Percentiles rank a stretch among this genome's conserved stretches.
Evolutionary conservation across 2,329 filamentous ascomycete species (phyloP).

Genomic region (Graphilbum fragrans): DNA sequence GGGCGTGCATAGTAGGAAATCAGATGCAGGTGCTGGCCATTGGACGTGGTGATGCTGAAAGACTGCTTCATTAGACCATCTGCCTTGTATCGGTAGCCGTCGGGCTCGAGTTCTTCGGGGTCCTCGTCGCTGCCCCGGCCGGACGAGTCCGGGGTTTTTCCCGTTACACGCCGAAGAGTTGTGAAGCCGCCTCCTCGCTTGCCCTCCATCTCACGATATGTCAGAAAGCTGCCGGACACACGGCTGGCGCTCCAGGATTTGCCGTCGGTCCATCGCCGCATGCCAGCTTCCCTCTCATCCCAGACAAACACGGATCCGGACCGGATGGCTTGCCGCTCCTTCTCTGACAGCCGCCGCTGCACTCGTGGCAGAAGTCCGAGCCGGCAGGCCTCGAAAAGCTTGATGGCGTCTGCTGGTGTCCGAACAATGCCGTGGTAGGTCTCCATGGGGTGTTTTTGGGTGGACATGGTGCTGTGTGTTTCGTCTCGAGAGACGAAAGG

Average conservation of each 20-base stretch:
- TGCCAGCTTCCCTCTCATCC: constrained; percentile 96
- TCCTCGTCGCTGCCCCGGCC: constrained; percentile 74
- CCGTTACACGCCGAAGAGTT: constrained; percentile 41
- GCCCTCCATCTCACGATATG: constrained; percentile 97
- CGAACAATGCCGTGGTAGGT: constrained; percentile 92
- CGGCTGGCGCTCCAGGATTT: constrained; percentile 98
- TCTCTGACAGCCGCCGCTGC: constrained; percentile 86
- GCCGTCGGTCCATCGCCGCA: constrained; percentile 96
- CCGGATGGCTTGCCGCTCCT: constrained; percentile 90
- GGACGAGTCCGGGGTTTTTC: constrained; percentile 69
- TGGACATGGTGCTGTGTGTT: constrained; percentile 14
- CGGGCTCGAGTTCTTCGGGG: constrained; percentile 71
- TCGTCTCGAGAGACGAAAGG: too few relatives aligned
- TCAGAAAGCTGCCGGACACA: constrained; percentile 93
- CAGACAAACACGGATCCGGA: constrained; percentile 99
- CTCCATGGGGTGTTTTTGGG: constrained; percentile 52
- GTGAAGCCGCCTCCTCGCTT: constrained; percentile 75
- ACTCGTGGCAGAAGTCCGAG: constrained; percentile 82
- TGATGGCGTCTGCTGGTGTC: constrained; percentile 93
- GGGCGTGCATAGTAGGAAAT: constrained; percentile 94
- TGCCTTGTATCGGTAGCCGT: constrained; percentile 88
- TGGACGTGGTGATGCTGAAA: constrained; percentile 93
- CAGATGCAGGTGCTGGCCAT: constrained; percentile 80
- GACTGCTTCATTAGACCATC: constrained; percentile 99
- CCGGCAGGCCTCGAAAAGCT: constrained; percentile 94